These are phyloP conservation scores for Alternaria ethzedia DNA, from an alignment of 2,329 filamentous ascomycete genomes.

Conservation along the genomic window DNA sequence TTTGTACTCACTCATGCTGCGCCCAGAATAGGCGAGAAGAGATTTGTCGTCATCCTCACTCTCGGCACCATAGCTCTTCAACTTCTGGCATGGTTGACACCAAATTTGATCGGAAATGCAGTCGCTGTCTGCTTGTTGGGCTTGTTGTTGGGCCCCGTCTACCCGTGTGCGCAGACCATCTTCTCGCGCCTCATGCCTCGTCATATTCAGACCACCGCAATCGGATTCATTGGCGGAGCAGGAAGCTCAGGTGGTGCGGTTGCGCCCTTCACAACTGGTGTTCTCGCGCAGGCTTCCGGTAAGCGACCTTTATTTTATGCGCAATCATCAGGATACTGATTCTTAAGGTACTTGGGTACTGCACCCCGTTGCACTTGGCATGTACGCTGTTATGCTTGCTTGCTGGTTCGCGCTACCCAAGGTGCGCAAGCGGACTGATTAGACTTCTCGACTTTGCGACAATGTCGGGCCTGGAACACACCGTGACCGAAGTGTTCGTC, in stretches of 20 bases:
- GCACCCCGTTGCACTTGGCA: slow-evolving; percentile 68
- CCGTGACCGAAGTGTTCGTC: background rate
- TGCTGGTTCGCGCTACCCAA: slow-evolving; percentile 69
- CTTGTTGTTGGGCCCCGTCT: slow-evolving; percentile 77
- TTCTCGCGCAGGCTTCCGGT: slow-evolving; percentile 63
- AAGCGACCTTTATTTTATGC: background rate
- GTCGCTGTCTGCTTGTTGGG: slow-evolving; percentile 67
- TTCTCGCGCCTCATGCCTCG: slow-evolving; percentile 67
- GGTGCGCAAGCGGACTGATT: slow-evolving; percentile 66
- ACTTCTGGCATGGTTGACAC: slow-evolving; percentile 78
- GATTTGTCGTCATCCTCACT: slow-evolving; percentile 69
- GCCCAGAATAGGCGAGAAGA: slow-evolving; percentile 71
- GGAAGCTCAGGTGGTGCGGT: slow-evolving; percentile 72
- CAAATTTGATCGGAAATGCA: slow-evolving; percentile 66
- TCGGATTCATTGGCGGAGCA: slow-evolving; percentile 73
- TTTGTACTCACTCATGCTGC: slow-evolving; percentile 73
- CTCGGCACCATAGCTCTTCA: slow-evolving; percentile 70
- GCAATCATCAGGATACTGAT: background rate
- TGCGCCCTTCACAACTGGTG: slow-evolving; percentile 69
- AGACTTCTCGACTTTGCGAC: slow-evolving; percentile 20
- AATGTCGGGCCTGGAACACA: background rate
- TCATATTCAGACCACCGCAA: slow-evolving; percentile 66
- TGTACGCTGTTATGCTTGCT: slow-evolving; percentile 69
- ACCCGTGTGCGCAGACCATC: slow-evolving; percentile 72
- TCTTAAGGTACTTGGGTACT: slow-evolving; percentile 66